Conservation (phyloP, 2,329 filamentous ascomycete genomes). For the Aspergillus sp. region DNA sequence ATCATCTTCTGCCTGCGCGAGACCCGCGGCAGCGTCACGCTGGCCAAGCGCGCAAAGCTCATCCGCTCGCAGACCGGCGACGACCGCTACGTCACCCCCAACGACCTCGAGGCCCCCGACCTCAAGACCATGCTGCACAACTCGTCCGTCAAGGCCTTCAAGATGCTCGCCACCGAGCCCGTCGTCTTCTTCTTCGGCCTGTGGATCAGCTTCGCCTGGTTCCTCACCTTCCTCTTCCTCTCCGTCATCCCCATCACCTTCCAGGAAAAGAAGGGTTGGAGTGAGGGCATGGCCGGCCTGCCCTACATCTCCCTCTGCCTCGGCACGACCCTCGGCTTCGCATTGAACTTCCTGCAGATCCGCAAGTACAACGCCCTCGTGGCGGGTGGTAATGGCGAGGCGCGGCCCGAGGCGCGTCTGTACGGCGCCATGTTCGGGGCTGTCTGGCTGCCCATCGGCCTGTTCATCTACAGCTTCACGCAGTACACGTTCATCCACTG, state of each 20-base stretch:
- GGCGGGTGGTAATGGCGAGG: conserved; percentile 29
- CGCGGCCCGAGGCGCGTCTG: conserved; percentile 45
- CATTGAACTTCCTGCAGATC: conserved; percentile 52
- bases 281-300: conserved; percentile 49
- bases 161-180: conserved; percentile 51
- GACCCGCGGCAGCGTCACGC: conserved; percentile 48
- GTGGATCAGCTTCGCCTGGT: conserved; percentile 56
- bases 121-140: conserved; percentile 41
- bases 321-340: conserved; percentile 51
- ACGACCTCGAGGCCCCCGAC: conserved; percentile 52
- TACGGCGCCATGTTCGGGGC: conserved; percentile 52
- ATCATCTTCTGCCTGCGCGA: conserved; percentile 47
- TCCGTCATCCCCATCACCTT: conserved; percentile 53
- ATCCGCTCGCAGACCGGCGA: conserved; percentile 50
- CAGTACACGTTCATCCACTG: conserved; percentile 51
- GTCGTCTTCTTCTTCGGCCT: conserved; percentile 52
- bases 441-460: conserved; percentile 48
- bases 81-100: conserved; percentile 50
- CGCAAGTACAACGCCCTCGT: conserved; percentile 48
- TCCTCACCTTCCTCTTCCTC: conserved; percentile 55
- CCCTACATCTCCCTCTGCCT: conserved; percentile 53
- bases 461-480: conserved; percentile 56
- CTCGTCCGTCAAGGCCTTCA: conserved; percentile 53
- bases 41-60: conserved; percentile 50
- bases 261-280: conserved; percentile 53